These are phyloP conservation scores for Pythium rhizo-oryzae DNA, from an alignment of 352 stramenopile genomes.

Conservation along the genomic window DNA sequence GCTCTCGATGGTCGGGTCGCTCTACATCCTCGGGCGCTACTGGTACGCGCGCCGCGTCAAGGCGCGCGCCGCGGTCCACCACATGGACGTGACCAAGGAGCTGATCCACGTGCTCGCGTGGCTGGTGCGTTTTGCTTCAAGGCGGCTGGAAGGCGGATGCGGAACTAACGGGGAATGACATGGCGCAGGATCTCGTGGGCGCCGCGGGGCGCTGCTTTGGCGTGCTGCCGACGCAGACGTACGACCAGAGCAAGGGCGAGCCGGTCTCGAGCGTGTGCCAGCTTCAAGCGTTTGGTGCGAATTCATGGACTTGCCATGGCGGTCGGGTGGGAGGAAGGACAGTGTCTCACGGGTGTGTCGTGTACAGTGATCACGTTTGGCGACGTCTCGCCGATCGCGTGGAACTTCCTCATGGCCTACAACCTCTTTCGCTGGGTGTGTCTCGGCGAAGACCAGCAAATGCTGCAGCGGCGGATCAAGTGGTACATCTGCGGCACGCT, in stretches of 20 bases:
- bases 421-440: constrained; percentile 87
- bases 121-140: constrained; percentile 50
- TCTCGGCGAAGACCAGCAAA: constrained; percentile 79
- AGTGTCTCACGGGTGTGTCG: no score
- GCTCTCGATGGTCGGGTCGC: constrained; percentile 75
- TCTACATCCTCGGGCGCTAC: constrained; percentile 87
- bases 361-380: constrained; percentile 83
- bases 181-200: constrained; percentile 63
- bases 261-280: constrained; percentile 64
- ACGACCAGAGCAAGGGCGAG: constrained; percentile 57
- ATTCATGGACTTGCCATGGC: no score
- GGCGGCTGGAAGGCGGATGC: no score
- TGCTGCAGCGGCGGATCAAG: constrained; percentile 85
- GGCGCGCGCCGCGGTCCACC: constrained; percentile 37
- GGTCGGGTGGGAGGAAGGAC: no score
- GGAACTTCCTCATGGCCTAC: constrained; percentile 86
- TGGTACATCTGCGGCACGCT: constrained; percentile 72
- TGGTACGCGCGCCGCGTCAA: constrained; percentile 70
- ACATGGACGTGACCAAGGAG: constrained; percentile 84
- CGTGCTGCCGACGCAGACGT: constrained; percentile 65
- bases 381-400: constrained; percentile 71
- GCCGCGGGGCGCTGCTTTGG: constrained; percentile 73
- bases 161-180: not conserved
- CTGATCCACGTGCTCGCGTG: constrained; percentile 87
- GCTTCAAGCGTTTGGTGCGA: constrained; percentile 67